Conservation (phyloP, 805 yeast genomes). For the Priceomyces haplophilus region DNA sequence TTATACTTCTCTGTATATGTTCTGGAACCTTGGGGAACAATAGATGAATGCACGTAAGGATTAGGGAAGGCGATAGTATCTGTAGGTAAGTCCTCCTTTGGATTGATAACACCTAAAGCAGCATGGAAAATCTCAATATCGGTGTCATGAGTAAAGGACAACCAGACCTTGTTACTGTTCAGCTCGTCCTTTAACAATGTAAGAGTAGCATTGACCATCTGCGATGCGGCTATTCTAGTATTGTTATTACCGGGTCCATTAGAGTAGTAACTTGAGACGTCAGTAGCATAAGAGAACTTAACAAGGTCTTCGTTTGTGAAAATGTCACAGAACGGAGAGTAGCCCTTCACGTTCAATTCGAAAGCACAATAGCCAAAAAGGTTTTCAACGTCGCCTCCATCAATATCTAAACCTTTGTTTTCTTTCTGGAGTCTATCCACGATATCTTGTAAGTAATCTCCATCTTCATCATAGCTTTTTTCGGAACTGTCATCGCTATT, state of each 20-base stretch:
- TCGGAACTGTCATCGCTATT: constrained; percentile 26
- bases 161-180: constrained; percentile 53
- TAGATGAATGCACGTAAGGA: constrained; percentile 41
- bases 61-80: constrained; percentile 46
- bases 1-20: constrained; percentile 35
- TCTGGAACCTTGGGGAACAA: constrained; percentile 43
- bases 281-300: constrained; percentile 57
- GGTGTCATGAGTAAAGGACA: constrained; percentile 75
- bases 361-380: constrained; percentile 68
- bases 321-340: constrained; percentile 62
- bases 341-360: constrained; percentile 68
- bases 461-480: constrained; percentile 25
- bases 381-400: constrained; percentile 48
- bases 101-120: constrained; percentile 58
- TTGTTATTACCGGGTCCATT: constrained; percentile 62
- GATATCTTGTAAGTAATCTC: constrained; percentile 49
- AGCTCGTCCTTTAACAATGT: constrained; percentile 42
- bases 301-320: constrained; percentile 69
- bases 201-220: constrained; percentile 48
- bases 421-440: constrained; percentile 53
- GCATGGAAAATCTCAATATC: constrained; percentile 59
- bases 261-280: constrained; percentile 56
- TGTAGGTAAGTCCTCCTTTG: constrained; percentile 42
- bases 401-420: constrained; percentile 53
- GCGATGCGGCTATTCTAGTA: constrained; percentile 59